Evolutionary conservation across 371 early-diverging fungal species (phyloP).

Genomic region (Capniomyces stellatus): DNA sequence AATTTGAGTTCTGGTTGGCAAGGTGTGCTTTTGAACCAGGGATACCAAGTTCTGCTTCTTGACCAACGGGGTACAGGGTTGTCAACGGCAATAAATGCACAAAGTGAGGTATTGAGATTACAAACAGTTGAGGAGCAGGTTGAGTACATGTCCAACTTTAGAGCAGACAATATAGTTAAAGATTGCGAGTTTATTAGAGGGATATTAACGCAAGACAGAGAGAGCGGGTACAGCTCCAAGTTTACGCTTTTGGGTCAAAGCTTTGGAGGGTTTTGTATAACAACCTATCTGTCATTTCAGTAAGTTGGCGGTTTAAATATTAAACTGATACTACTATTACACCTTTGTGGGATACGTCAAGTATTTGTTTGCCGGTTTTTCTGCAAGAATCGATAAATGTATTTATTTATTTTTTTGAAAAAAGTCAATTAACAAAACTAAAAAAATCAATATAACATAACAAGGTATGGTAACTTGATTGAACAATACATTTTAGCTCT

Average conservation of each 20-base stretch:
- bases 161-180: conserved; percentile 51
- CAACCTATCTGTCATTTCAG: conserved; percentile 45
- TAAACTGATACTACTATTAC: conserved; percentile 1
- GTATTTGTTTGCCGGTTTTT: background rate
- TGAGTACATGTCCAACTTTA: conserved; percentile 41
- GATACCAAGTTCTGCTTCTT: conserved; percentile 44
- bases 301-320: conserved; percentile 23
- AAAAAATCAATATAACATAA: too few relatives aligned
- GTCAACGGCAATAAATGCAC: conserved; percentile 40
- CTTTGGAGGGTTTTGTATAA: conserved; percentile 55
- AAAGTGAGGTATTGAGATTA: conserved; percentile 14
- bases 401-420: background rate
- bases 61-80: conserved; percentile 59
- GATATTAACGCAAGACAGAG: conserved; percentile 21
- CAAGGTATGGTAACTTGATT: too few relatives aligned
- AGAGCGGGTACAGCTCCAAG: conserved; percentile 20
- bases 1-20: conserved; percentile 39
- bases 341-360: background rate
- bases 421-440: too few relatives aligned
- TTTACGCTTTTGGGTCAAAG: conserved; percentile 44
- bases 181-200: conserved; percentile 50
- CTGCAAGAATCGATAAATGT: background rate
- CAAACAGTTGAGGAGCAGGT: conserved; percentile 32
- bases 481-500: conserved; percentile 25
- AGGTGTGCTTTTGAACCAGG: conserved; percentile 36